Percentiles rank a stretch among this genome's conserved stretches.
Conservation (phyloP, 2,329 filamentous ascomycete genomes). For the Geosmithia flava region DNA sequence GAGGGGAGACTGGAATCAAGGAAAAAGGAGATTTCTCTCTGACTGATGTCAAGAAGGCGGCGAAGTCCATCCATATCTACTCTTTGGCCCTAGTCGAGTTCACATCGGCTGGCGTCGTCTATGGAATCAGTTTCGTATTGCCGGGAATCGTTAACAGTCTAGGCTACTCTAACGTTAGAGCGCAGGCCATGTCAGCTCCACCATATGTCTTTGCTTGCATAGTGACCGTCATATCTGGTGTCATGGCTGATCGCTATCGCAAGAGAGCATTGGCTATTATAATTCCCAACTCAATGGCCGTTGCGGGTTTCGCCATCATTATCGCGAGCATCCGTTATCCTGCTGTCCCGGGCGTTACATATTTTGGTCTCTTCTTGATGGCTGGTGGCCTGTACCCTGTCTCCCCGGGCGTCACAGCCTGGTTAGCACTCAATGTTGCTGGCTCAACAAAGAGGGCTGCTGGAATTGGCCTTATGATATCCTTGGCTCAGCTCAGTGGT, state of each 20-base stretch:
- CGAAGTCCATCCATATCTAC: conserved; percentile 32
- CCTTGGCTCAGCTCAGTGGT: not conserved
- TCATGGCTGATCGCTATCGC: not conserved
- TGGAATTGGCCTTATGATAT: conserved; percentile 1
- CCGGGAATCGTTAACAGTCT: conserved; percentile 52
- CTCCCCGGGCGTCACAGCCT: not conserved
- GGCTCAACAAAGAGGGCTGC: conserved; percentile 1
- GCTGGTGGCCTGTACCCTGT: conserved; percentile 1
- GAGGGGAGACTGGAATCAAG: not conserved
- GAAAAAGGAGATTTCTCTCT: conserved; percentile 28
- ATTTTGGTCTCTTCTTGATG: conserved; percentile 1
- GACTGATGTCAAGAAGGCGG: conserved; percentile 58
- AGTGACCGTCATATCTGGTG: not conserved
- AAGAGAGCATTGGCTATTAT: not conserved
- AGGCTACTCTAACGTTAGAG: conserved; percentile 41
- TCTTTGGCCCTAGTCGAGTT: conserved; percentile 27
- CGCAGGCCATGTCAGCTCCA: conserved; percentile 53
- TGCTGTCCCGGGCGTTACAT: not conserved
- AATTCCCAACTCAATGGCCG: not conserved
- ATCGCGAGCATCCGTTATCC: not conserved
- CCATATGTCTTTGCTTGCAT: conserved; percentile 28
- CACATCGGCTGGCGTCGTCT: conserved; percentile 49
- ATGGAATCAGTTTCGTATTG: conserved; percentile 46
- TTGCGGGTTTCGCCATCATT: conserved; percentile 1
- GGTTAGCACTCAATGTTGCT: not conserved